Conservation (phyloP, 2,329 filamentous ascomycete genomes). For the Zasmidium cellare region DNA sequence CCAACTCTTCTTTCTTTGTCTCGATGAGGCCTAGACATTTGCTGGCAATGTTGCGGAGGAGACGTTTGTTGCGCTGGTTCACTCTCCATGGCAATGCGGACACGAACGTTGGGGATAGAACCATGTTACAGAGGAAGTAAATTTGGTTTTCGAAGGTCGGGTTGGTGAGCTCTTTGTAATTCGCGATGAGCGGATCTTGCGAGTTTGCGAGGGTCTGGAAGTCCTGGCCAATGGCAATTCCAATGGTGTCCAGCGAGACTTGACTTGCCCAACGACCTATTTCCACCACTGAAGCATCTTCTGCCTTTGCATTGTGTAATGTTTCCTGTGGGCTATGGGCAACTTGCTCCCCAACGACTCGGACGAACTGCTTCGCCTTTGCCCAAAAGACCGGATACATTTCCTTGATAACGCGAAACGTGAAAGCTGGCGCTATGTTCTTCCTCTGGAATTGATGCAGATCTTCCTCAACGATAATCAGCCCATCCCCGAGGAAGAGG, state of each 20-base stretch:
- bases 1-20: no score
- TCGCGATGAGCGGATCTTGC: neutral
- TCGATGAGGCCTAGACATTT: no score
- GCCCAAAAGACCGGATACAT: slow-evolving; percentile 37
- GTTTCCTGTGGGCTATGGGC: slow-evolving; percentile 33
- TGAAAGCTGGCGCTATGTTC: slow-evolving; percentile 49
- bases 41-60: no score
- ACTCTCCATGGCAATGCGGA: no score
- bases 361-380: no score
- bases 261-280: slow-evolving; percentile 48
- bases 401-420: slow-evolving; percentile 50
- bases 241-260: slow-evolving; percentile 62
- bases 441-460: slow-evolving; percentile 38
- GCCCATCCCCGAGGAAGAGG: neutral
- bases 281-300: slow-evolving; percentile 34
- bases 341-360: no score
- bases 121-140: slow-evolving; percentile 58
- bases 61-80: no score
- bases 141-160: slow-evolving; percentile 62
- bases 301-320: slow-evolving; percentile 8
- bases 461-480: neutral
- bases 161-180: neutral
- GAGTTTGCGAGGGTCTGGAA: neutral
- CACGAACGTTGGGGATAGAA: no score
- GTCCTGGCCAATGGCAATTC: slow-evolving; percentile 66